A percentile compares a stretch with the other conserved stretches of the same genome.
Evolutionary conservation across 2,329 filamentous ascomycete genomes (phyloP).

Genomic region (Xylariaceae sp.): DNA sequence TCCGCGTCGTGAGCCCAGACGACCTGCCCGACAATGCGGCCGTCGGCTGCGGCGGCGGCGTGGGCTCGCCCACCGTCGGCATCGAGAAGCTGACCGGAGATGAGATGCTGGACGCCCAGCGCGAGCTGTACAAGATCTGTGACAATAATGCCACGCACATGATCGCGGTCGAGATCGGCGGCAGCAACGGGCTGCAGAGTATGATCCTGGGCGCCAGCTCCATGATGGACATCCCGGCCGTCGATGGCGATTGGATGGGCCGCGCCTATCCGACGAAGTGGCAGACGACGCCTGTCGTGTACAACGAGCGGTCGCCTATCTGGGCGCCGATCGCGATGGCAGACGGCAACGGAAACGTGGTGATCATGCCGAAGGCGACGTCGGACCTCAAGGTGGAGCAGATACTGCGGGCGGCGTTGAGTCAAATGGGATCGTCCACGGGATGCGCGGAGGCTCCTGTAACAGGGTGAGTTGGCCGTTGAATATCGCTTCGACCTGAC

Average conservation of each 20-base stretch:
- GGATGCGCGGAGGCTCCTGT: constrained; percentile 46
- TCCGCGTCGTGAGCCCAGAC: constrained; percentile 47
- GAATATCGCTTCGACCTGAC: too few species aligned
- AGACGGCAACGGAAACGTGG: not conserved
- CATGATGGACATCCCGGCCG: constrained; percentile 46
- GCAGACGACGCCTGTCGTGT: constrained; percentile 51
- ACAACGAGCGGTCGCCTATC: constrained; percentile 42
- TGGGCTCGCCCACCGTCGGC: constrained; percentile 57
- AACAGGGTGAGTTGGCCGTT: too few species aligned
- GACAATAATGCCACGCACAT: constrained; percentile 47
- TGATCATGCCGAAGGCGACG: not conserved
- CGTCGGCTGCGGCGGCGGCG: constrained; percentile 53
- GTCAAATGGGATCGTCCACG: constrained; percentile 51
- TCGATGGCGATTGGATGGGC: constrained; percentile 56
- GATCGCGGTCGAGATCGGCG: constrained; percentile 62
- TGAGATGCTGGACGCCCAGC: constrained; percentile 48
- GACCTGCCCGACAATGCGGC: constrained; percentile 46
- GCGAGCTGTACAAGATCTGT: constrained; percentile 47
- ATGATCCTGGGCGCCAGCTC: constrained; percentile 51
- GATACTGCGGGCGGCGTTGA: constrained; percentile 46
- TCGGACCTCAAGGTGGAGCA: constrained; percentile 37
- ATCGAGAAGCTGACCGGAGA: constrained; percentile 57
- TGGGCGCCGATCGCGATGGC: constrained; percentile 38
- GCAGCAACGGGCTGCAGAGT: constrained; percentile 58
- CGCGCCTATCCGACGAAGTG: constrained; percentile 51